Conservation (phyloP, 106 monocot species). For the Dendrobium officinale region DNA sequence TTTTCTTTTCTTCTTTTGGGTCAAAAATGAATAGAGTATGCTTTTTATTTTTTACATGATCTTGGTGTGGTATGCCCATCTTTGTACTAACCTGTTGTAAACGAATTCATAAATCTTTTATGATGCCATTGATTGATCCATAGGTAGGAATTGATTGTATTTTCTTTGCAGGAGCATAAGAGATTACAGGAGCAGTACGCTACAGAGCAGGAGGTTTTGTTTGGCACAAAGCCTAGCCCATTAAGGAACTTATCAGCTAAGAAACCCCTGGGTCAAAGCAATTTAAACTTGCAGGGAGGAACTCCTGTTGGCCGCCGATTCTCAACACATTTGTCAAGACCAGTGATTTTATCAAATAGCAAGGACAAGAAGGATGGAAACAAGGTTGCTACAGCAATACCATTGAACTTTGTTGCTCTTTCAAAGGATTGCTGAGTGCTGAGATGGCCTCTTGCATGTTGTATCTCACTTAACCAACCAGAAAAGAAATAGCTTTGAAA, state of each 20-base stretch:
- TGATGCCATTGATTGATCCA: no score
- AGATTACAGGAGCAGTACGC: slow-evolving; percentile 70
- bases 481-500: not conserved
- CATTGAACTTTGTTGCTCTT: slow-evolving; percentile 76
- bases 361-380: slow-evolving; percentile 42
- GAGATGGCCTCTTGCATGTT: not conserved
- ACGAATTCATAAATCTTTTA: no score
- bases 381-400: slow-evolving; percentile 23
- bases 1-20: no score
- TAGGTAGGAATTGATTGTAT: not conserved
- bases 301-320: slow-evolving; percentile 46
- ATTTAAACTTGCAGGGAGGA: slow-evolving; percentile 38
- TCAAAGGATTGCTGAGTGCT: slow-evolving; percentile 41
- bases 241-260: slow-evolving; percentile 40
- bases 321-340: slow-evolving; percentile 37
- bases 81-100: no score
- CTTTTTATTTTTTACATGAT: no score
- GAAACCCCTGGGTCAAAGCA: slow-evolving; percentile 83
- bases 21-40: no score
- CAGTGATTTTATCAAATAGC: slow-evolving; percentile 26
- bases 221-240: slow-evolving; percentile 75
- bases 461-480: not conserved
- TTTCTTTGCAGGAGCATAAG: slow-evolving; percentile 66
- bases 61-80: no score
- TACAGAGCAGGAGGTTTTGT: slow-evolving; percentile 62